Conservation (phyloP, 768 basidiomycete species). For the Sporobolomyces phaffii region DNA sequence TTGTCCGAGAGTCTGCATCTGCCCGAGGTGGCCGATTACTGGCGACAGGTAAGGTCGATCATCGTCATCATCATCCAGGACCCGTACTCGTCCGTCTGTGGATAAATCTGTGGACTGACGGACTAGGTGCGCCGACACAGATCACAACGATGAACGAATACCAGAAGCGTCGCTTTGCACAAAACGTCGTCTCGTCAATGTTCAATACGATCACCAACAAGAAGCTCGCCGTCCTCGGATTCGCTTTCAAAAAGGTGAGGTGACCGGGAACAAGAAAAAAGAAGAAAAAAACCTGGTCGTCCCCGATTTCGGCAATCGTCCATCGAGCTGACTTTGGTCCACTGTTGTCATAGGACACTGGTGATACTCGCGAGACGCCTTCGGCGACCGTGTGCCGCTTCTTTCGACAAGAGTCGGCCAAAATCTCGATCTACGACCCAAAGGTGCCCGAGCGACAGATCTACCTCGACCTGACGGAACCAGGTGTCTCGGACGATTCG, state of each 20-base stretch:
- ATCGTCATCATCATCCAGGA: no score
- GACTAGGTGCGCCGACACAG: conserved; percentile 48
- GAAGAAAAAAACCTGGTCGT: no score
- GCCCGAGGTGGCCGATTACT: conserved; percentile 95
- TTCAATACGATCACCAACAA: conserved; percentile 98
- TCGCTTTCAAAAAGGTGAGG: conserved; percentile 91
- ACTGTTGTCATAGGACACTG: conserved; percentile 96
- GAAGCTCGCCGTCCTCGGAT: conserved; percentile 93
- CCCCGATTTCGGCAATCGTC: no score
- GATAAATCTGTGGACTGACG: neutral
- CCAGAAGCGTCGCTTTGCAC: conserved; percentile 92
- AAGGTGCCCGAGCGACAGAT: conserved; percentile 77
- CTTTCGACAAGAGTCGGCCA: conserved; percentile 83
- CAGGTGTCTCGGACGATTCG: conserved; percentile 55
- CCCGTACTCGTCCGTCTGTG: no score
- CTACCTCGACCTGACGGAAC: conserved; percentile 55
- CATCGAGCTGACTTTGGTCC: no score
- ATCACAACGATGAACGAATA: conserved; percentile 99
- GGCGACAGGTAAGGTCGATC: conserved; percentile 52
- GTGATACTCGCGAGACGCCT: conserved; percentile 96
- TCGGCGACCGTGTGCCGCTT: conserved; percentile 89
- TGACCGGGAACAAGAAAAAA: conserved; percentile 63
- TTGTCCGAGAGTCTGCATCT: conserved; percentile 88
- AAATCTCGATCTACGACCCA: conserved; percentile 85
- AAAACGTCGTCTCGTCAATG: conserved; percentile 89